Evolutionary conservation across 2,329 filamentous ascomycete genomes (phyloP).

Genomic region (Sporothrix pallida): DNA sequence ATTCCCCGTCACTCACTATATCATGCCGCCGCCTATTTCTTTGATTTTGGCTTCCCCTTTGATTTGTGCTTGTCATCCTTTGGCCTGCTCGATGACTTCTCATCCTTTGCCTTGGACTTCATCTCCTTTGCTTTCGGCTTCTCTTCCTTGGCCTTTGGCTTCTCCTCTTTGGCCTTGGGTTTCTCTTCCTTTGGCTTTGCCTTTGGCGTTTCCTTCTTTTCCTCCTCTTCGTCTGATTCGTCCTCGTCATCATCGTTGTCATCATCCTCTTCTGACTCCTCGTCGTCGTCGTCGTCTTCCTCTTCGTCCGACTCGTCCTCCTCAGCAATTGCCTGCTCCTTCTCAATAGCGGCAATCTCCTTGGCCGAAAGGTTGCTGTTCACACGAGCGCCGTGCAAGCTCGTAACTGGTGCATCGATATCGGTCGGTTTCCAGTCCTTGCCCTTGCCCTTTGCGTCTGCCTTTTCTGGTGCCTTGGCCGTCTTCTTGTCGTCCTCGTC

Average conservation of each 20-base stretch:
- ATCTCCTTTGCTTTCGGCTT: constrained; percentile 32
- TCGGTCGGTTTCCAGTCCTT: constrained; percentile 50
- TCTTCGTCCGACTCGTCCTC: constrained; percentile 47
- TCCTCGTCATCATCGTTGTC: constrained; percentile 40
- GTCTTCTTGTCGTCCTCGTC: constrained; percentile 29
- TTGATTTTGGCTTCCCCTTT: neutral
- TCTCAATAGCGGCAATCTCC: constrained; percentile 50
- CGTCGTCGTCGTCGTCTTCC: constrained; percentile 44
- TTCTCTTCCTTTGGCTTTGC: constrained; percentile 38
- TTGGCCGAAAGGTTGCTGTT: constrained; percentile 45
- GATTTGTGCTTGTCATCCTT: constrained; percentile 9
- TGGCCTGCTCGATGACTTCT: neutral
- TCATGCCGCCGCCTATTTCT: neutral
- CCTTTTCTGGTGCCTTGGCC: constrained; percentile 14
- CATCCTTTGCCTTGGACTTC: constrained; percentile 22
- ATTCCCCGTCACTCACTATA: neutral
- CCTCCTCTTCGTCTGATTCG: constrained; percentile 41
- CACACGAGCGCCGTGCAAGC: constrained; percentile 46
- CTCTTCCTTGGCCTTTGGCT: constrained; percentile 42
- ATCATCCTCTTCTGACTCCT: constrained; percentile 40
- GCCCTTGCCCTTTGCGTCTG: constrained; percentile 18
- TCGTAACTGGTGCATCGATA: constrained; percentile 43
- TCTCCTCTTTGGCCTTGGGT: constrained; percentile 37
- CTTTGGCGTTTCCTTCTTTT: constrained; percentile 40
- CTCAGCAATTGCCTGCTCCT: constrained; percentile 50